Evolutionary conservation across 2,329 filamentous ascomycete genomes (phyloP).

Genomic region (Pseudopyrenochaeta lycopersici): DNA sequence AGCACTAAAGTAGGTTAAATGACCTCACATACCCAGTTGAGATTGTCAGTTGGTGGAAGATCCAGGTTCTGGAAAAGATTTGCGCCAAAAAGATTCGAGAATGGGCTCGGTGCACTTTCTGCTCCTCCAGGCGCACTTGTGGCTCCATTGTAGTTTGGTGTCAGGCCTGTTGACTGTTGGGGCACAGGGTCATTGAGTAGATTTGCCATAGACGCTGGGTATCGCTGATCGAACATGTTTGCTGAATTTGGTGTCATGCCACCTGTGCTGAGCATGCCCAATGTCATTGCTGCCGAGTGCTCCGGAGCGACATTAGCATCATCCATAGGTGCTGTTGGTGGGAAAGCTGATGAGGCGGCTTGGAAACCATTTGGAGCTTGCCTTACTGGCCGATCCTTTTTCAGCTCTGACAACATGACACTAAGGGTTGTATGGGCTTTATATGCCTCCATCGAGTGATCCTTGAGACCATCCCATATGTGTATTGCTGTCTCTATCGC

Average conservation of each 20-base stretch:
- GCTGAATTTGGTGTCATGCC: slow-evolving; percentile 62
- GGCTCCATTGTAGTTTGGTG: slow-evolving; percentile 46
- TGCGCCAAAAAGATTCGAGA: slow-evolving; percentile 63
- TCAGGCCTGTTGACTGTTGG: slow-evolving; percentile 40
- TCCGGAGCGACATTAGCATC: slow-evolving; percentile 68
- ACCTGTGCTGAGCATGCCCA: slow-evolving; percentile 73
- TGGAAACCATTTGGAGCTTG: slow-evolving; percentile 43
- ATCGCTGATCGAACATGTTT: slow-evolving; percentile 52
- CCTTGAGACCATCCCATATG: slow-evolving; percentile 82
- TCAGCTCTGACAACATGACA: slow-evolving; percentile 84
- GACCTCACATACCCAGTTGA: slow-evolving; percentile 68
- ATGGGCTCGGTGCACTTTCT: slow-evolving; percentile 60
- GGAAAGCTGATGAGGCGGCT: slow-evolving; percentile 38
- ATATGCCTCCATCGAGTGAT: slow-evolving; percentile 86
- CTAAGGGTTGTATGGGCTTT: slow-evolving; percentile 84
- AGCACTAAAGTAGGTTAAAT: too few species aligned
- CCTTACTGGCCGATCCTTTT: slow-evolving; percentile 53
- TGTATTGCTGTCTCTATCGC: slow-evolving; percentile 75
- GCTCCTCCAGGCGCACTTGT: slow-evolving; percentile 38
- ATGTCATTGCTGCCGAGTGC: slow-evolving; percentile 72
- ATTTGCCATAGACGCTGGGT: slow-evolving; percentile 50
- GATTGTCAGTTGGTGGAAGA: slow-evolving; percentile 59
- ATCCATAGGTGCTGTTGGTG: slow-evolving; percentile 48
- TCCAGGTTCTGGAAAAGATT: slow-evolving; percentile 62
- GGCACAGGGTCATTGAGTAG: slow-evolving; percentile 47